Conservation (phyloP, 768 basidiomycete species). For the Amanita muscaria region DNA sequence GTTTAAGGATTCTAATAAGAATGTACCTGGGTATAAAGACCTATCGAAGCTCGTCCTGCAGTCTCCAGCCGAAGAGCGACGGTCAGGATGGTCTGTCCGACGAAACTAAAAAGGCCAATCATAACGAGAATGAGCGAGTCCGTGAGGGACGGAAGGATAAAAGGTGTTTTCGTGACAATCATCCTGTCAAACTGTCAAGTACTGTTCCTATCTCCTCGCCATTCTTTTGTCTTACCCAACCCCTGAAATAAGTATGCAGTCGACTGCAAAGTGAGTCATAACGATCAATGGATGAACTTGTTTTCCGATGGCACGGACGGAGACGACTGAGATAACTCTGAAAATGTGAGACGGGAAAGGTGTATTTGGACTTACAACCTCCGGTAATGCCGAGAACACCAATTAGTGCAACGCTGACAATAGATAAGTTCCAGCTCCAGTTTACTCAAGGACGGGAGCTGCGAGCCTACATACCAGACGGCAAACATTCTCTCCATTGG, state of each 20-base stretch:
- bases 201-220: no score
- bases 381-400: slow-evolving; percentile 57
- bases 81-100: slow-evolving; percentile 32
- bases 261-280: slow-evolving; percentile 55
- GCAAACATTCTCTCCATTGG: slow-evolving; percentile 58
- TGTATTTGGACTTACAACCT: slow-evolving; percentile 43
- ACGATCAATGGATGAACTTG: slow-evolving; percentile 70
- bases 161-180: slow-evolving; percentile 26
- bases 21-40: slow-evolving; percentile 33
- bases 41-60: slow-evolving; percentile 53
- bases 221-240: slow-evolving; percentile 21
- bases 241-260: slow-evolving; percentile 36
- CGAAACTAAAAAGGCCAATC: slow-evolving; percentile 46
- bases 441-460: not conserved
- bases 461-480: slow-evolving; percentile 38
- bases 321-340: slow-evolving; percentile 21
- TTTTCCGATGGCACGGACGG: slow-evolving; percentile 59
- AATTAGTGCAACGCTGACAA: slow-evolving; percentile 44
- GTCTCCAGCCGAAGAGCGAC: slow-evolving; percentile 54
- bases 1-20: no score
- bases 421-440: no score
- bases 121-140: slow-evolving; percentile 41
- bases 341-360: not conserved
- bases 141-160: slow-evolving; percentile 35
- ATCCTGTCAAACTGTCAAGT: slow-evolving; percentile 26